phyloP scores from a whole-genome alignment of 805 yeast species.

The Grigorovia humatica region DNA sequence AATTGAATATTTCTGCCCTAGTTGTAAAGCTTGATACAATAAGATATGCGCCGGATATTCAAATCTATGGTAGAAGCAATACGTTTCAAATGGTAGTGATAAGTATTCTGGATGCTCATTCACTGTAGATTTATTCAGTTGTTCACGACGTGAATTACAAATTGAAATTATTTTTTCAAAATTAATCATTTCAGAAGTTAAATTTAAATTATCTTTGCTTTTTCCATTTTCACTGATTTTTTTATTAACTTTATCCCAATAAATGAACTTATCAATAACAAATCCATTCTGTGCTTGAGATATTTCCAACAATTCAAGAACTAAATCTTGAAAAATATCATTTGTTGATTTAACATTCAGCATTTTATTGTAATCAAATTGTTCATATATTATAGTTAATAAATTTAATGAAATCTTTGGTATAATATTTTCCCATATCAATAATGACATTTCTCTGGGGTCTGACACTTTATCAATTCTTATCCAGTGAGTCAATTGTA shows the following conservation, averaged over 20 bases:
- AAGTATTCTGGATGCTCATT: slow-evolving; percentile 27
- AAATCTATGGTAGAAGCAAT: slow-evolving; percentile 26
- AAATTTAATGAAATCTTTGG: slow-evolving; percentile 25
- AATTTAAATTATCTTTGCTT: too few species aligned
- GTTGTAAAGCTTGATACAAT: slow-evolving; percentile 19
- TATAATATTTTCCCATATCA: slow-evolving; percentile 23
- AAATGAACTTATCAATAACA: slow-evolving; percentile 7
- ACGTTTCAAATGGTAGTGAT: slow-evolving; percentile 27
- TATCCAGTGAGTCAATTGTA: slow-evolving; percentile 17
- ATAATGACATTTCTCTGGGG: slow-evolving; percentile 17
- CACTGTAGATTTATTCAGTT: slow-evolving; percentile 15
- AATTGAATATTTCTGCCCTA: slow-evolving; percentile 13
- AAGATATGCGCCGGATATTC: slow-evolving; percentile 27
- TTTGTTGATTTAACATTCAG: slow-evolving; percentile 17
- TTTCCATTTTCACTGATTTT: neutral
- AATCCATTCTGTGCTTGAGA: slow-evolving; percentile 18
- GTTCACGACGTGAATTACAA: slow-evolving; percentile 16
- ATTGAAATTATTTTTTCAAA: slow-evolving; percentile 13
- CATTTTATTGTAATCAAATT: slow-evolving; percentile 19
- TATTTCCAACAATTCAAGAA: slow-evolving; percentile 20
- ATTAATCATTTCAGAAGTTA: slow-evolving; percentile 5
- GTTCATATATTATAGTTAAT: slow-evolving; percentile 21
- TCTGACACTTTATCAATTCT: slow-evolving; percentile 7
- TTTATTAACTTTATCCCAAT: neutral
- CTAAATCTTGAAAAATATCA: slow-evolving; percentile 19